Percentiles rank a stretch among this genome's conserved stretches.
These are phyloP conservation scores for Debaryomycetaceae sp. DNA, from an alignment of 1,139 yeast genomes.

Conservation along the genomic window DNA sequence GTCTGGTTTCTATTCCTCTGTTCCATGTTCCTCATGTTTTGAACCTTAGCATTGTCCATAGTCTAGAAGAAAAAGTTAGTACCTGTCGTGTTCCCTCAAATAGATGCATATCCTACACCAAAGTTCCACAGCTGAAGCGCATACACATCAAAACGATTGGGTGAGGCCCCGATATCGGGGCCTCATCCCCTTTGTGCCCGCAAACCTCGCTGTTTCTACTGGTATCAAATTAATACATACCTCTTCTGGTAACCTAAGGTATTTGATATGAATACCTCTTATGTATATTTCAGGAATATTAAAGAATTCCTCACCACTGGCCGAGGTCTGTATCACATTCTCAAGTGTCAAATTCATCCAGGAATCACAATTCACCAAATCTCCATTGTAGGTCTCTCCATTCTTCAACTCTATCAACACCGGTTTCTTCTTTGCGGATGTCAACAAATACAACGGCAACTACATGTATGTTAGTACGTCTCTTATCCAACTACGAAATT, in stretches of 20 bases:
- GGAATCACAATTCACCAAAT: slow-evolving; percentile 80
- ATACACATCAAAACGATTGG: no score
- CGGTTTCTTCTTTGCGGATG: slow-evolving; percentile 88
- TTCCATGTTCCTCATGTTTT: slow-evolving; percentile 54
- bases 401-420: slow-evolving; percentile 87
- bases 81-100: background rate
- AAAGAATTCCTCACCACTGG: slow-evolving; percentile 64
- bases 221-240: no score
- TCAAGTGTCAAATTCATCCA: slow-evolving; percentile 92
- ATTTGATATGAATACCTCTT: slow-evolving; percentile 71
- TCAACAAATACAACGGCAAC: slow-evolving; percentile 89
- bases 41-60: slow-evolving; percentile 80
- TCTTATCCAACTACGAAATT: background rate
- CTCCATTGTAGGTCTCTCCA: slow-evolving; percentile 88
- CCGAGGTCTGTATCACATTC: slow-evolving; percentile 72
- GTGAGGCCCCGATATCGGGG: no score
- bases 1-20: slow-evolving; percentile 48
- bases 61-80: slow-evolving; percentile 32
- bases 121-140: no score
- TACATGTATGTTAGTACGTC: slow-evolving; percentile 21
- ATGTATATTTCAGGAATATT: slow-evolving; percentile 78
- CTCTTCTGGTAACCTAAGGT: slow-evolving; percentile 46
- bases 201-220: no score
- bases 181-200: no score
- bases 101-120: background rate